Base-by-base conservation (phyloP, 176 grass and related monocot species). In the Triticum monococcum region DNA sequence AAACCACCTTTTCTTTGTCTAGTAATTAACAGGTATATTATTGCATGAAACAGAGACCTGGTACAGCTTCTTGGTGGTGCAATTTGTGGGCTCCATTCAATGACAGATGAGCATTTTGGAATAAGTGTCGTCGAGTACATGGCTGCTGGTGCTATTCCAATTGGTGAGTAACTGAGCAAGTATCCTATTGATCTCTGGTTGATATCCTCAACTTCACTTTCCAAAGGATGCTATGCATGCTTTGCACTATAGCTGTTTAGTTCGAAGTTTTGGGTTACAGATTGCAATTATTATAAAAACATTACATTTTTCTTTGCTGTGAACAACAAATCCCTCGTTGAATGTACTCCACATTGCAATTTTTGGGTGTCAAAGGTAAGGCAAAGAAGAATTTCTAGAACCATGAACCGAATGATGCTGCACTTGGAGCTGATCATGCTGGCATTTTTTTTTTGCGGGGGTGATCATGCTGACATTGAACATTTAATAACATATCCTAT, bases 61-160 rank as follows among this genome's bases (percentile, higher is more conserved):
- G 83, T 93, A 84, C 73, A 87, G 64, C 90, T 99, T 91, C 89
- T 99, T 11, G 92, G 92, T 67, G 89, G 89, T 80, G 90, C 97
- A 57, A 70, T 99, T 83, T 80, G 72, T 26, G 97, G 97, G 80
- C 92, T 99, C 20, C 97, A 99, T 89, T 94, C 92, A 14, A 96
- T 99, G 97, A 88, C 93, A 36, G 97, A 99, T 87, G 97, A 99
- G 68, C 94, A 99, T 90, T 94, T 99, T 79, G 94, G 94, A 74
- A 96, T 99, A 82, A 92, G 92, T 79, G 92, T 99, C 23, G 97
- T 99, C 30, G 97, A 96, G 82, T 99, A 96, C 81, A 99, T 96
- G 97, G 94, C 94, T 78, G 97, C 97, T 56, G 97, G 90, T 61
- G 93, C 94, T 79, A 93, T 99, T 87, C 97, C 97, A 38, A 96